These are phyloP conservation scores for Jacaranda mimosifolia DNA, from an alignment of 257 asterid genomes.

Conservation along the genomic window DNA sequence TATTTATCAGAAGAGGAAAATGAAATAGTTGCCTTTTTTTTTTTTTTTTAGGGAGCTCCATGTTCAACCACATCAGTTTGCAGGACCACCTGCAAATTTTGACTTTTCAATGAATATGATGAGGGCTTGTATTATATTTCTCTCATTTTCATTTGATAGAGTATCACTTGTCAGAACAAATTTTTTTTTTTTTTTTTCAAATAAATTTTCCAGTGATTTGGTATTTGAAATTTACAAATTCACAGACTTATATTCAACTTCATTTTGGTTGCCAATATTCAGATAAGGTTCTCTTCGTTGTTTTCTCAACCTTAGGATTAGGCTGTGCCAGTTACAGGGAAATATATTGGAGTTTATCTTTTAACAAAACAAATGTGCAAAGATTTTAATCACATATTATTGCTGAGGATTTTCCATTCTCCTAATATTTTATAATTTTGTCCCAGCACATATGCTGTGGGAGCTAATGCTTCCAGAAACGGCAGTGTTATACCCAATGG, in stretches of 20 bases:
- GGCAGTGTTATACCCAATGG: conserved; percentile 54
- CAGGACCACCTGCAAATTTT: neutral
- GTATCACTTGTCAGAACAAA: neutral
- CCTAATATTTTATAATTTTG: conserved; percentile 8
- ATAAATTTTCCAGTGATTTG: no score
- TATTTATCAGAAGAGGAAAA: neutral
- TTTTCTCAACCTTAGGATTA: neutral
- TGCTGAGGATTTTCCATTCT: no score
- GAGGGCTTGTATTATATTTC: neutral
- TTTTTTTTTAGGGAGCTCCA: neutral
- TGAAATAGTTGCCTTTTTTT: neutral
- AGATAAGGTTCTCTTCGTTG: neutral
- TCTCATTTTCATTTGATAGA: neutral
- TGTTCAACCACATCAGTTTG: no score
- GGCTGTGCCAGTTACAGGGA: neutral
- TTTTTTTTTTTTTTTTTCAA: no score
- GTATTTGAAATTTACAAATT: neutral
- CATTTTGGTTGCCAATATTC: neutral
- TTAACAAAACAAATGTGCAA: no score
- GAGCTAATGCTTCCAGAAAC: conserved; percentile 51
- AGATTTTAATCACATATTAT: no score
- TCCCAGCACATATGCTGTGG: conserved; percentile 53
- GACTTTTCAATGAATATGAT: neutral
- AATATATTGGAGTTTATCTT: no score
- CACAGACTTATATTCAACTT: neutral